Conservation (phyloP, 805 yeast genomes). For the Wickerhamiella domercqiae region DNA sequence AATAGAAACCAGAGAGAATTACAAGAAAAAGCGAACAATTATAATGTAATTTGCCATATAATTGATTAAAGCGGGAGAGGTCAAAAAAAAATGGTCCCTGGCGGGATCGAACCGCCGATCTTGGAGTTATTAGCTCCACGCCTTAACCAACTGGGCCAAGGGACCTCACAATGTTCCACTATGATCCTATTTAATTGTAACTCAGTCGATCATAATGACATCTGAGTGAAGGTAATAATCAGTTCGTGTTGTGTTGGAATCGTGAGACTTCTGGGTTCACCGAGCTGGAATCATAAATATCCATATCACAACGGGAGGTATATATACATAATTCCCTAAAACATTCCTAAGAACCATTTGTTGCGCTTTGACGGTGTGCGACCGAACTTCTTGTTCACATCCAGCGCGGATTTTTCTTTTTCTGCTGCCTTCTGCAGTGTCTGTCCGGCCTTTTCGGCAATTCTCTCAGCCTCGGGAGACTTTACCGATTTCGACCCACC, state of each 20-base stretch:
- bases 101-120: constrained; percentile 33
- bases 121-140: constrained; percentile 43
- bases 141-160: constrained; percentile 49
- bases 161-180: constrained; percentile 24
- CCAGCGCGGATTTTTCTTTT: too few relatives aligned
- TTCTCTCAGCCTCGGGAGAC: neutral
- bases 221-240: too few relatives aligned
- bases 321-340: neutral
- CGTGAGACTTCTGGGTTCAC: too few relatives aligned
- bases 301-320: too few relatives aligned
- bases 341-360: constrained; percentile 2
- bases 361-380: neutral
- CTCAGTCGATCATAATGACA: too few relatives aligned
- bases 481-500: neutral
- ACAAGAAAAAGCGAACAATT: too few relatives aligned
- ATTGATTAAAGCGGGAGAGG: constrained; percentile 6
- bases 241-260: too few relatives aligned
- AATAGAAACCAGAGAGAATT: neutral
- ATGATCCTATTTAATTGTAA: too few relatives aligned
- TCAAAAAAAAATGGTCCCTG: constrained; percentile 18
- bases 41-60: neutral
- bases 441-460: neutral
- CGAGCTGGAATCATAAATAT: too few relatives aligned
- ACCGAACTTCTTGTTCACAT: neutral
- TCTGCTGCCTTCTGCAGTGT: neutral